Base-by-base conservation (phyloP, 1,284 basidiomycete species). In the Amylostereum areolatum region DNA sequence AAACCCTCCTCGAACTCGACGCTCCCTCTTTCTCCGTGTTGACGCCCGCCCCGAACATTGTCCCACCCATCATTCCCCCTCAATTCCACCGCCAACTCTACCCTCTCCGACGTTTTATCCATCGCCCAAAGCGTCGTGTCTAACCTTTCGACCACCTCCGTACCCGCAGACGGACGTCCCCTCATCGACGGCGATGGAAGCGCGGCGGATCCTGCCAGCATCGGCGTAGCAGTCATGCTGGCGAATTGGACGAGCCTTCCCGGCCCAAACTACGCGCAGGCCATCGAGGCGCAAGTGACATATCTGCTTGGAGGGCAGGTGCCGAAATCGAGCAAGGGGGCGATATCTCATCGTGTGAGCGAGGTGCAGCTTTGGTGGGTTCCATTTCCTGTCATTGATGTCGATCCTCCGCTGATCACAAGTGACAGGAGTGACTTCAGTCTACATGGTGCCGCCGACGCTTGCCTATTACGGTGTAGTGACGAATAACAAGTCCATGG, bases 371-470 rank as follows among this genome's bases (percentile, higher is more conserved):
- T 89, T 10, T 89, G 87, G 86, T 85, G 51, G 46, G 77, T 57
- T 10, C 18, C 43, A 8, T 57, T 24, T 48, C 25, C 27, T 42
- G 3, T 18, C 47, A 31, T 49, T 29, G 24, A 8, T 25, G 1
- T n/a, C 36, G 12, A 6, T 3, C 25, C 41, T 43, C 27, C 46
- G 46, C 11, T 46, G 12, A 29, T 49, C 44, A 28, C 31, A 43
- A 52, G 35, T 47, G 43, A 5, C 50, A 87, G 85, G 85, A 79
- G 79, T 41, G 88, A 90, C 63, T 90, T 74, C 49, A 75, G n/a
- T 89, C 5, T 92, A 89, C 66, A 92, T 95, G 92, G 87, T 89
- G 0, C 93, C 94, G 0, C 94, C 94, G 0, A 97, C 95, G 67
- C 67, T 97, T 7, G 92, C 94, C 0, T 93, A 89, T 66, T 95